Evolutionary conservation across 352 stramenopile species (phyloP), one percentile per base, ranked within the genome.

Genomic region (Phytophthora pini): DNA sequence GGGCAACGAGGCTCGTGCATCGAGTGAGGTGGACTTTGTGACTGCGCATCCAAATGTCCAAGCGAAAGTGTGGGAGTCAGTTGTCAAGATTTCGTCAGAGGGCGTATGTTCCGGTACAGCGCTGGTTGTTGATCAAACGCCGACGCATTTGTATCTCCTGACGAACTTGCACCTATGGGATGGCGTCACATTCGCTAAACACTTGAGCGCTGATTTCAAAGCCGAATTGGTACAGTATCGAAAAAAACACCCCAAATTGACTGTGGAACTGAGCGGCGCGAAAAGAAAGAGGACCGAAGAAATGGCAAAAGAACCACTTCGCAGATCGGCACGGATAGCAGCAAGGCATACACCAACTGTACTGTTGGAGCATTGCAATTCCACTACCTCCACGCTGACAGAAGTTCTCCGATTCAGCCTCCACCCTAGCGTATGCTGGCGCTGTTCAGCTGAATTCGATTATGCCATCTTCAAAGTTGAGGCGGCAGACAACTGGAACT

Each of bases 371-470:
- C 17, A 20, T 20, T 20, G 17, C 17, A 20, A 20, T 20, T 20
- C 17, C 17, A 20, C 17, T 20, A 20, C 17, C 17, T 20, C 17
- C 17, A 20, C 17, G 17, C 17, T 20, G 17, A 20, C 17, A 20
- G 17, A 20, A 59, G 24, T 46, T 13, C 27, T 12, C 22, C 10
- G 15, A 13, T 61, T 53, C 27, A 50, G 32, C 40, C 41, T 53
- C 43, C 29, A 60, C 39, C 31, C 17, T 7, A 43, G 27, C 13
- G n/a, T 52, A 6, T 60, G 53, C 44, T 57, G 34, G 34, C 22
- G 38, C 31, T 52, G 53, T 41, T 60, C 41, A 44, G 40, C 48
- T 34, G 32, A 31, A 45, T 54, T 47, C 5, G 41, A 47, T 22
- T 32, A 26, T 13, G 43, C 22, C 7, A 17, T 49, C 43, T 47